A percentile compares a stretch with the other conserved stretches of the same genome.
These are phyloP conservation scores for Coemansia sp. DNA, from an alignment of 192 early-diverging fungal genomes.

Conservation along the genomic window DNA sequence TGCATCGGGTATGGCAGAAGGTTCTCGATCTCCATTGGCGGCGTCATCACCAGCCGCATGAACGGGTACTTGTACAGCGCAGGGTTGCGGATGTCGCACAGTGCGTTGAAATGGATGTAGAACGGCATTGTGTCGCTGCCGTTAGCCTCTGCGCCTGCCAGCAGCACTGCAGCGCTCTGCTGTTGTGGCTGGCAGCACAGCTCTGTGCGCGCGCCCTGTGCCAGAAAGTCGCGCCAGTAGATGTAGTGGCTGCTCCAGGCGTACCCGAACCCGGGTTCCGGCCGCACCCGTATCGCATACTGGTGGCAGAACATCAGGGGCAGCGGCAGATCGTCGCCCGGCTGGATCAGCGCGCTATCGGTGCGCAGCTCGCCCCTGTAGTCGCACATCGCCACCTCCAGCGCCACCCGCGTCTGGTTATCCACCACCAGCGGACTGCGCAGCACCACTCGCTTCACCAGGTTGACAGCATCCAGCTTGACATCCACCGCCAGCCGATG, in stretches of 20 bases:
- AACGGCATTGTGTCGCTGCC: conserved; percentile 40
- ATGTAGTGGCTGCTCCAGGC: conserved; percentile 79
- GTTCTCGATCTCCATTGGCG: conserved; percentile 91
- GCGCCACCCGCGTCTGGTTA: conserved; percentile 74
- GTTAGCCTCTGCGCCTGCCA: too few species aligned
- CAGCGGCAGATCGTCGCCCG: conserved; percentile 81
- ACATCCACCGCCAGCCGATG: conserved; percentile 90
- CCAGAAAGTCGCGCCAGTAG: conserved; percentile 78
- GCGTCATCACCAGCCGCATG: conserved; percentile 72
- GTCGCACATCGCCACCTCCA: conserved; percentile 82
- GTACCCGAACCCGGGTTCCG: conserved; percentile 79
- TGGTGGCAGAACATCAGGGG: conserved; percentile 85
- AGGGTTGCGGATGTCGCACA: conserved; percentile 39
- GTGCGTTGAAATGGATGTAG: conserved; percentile 45
- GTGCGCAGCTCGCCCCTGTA: conserved; percentile 58
- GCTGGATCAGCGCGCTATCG: conserved; percentile 51
- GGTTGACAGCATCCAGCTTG: conserved; percentile 66
- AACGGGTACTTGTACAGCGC: conserved; percentile 69
- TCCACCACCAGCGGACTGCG: conserved; percentile 80
- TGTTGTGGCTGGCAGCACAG: conserved; percentile 55
- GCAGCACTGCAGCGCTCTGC: neutral
- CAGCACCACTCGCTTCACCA: conserved; percentile 91
- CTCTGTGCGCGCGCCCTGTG: conserved; percentile 46
- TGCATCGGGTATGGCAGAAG: conserved; percentile 85
- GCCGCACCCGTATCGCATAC: conserved; percentile 75